phyloP scores from a whole-genome alignment of 805 yeast genomes.

The Metschnikowia gruessii region DNA sequence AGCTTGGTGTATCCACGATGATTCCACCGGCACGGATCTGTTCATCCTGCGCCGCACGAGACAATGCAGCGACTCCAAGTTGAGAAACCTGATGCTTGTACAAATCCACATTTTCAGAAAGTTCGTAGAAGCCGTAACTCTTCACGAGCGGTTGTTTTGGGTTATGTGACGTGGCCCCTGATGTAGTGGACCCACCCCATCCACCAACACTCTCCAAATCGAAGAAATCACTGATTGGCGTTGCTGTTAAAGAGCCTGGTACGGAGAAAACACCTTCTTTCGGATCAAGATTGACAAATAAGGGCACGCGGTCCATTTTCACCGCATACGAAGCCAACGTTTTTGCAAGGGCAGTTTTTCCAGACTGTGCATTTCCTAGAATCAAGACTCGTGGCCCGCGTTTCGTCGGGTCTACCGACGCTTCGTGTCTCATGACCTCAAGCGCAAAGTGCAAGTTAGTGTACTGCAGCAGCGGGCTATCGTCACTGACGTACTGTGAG shows the following conservation, averaged over 20 bases:
- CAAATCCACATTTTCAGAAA: constrained; percentile 53
- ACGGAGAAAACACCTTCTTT: constrained; percentile 62
- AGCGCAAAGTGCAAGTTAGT: constrained; percentile 73
- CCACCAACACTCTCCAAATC: constrained; percentile 71
- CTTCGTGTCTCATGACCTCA: constrained; percentile 48
- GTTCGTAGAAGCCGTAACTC: constrained; percentile 67
- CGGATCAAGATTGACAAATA: constrained; percentile 80
- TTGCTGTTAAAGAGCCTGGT: constrained; percentile 84
- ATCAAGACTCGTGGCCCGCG: constrained; percentile 65
- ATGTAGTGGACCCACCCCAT: constrained; percentile 70
- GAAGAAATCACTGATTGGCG: constrained; percentile 74
- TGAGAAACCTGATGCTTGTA: constrained; percentile 50
- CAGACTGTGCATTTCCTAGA: constrained; percentile 68
- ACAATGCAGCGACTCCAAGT: constrained; percentile 47
- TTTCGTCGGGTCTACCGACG: constrained; percentile 25
- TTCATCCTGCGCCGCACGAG: constrained; percentile 51
- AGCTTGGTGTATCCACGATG: constrained; percentile 73
- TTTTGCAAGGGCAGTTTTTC: constrained; percentile 75
- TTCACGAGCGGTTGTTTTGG: constrained; percentile 90
- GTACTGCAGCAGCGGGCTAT: constrained; percentile 60
- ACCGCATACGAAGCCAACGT: constrained; percentile 72
- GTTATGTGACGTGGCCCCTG: constrained; percentile 73
- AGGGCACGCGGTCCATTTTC: constrained; percentile 63
- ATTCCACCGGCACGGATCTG: constrained; percentile 50
- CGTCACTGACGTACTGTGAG: constrained; percentile 67